Evolutionary conservation across 768 basidiomycete genomes (phyloP).

Genomic region (Pulveroboletus ravenelii): DNA sequence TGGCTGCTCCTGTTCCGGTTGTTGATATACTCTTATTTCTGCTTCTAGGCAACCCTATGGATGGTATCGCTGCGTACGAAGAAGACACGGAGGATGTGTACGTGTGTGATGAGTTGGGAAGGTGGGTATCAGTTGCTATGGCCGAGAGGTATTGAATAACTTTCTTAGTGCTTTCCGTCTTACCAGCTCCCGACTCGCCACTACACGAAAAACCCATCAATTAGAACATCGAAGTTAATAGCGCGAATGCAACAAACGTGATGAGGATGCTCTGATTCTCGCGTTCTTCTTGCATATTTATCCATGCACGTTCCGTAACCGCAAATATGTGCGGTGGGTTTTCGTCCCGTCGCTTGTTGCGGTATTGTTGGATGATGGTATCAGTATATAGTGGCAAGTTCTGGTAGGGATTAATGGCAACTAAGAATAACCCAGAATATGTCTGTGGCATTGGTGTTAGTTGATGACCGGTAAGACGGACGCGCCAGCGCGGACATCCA

Average conservation of each 20-base stretch:
- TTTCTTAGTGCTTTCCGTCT: constrained; percentile 99
- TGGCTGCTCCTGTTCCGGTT: constrained; percentile 38
- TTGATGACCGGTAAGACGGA: not conserved
- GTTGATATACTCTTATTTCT: constrained; percentile 50
- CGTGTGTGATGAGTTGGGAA: constrained; percentile 54
- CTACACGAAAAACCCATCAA: constrained; percentile 37
- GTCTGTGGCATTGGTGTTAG: constrained; percentile 50
- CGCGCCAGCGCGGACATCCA: not conserved
- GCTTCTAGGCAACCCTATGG: constrained; percentile 65
- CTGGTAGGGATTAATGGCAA: constrained; percentile 98
- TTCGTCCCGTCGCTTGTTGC: constrained; percentile 82
- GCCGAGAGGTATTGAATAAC: constrained; percentile 99
- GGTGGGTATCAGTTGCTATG: constrained; percentile 80
- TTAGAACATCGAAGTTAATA: constrained; percentile 1
- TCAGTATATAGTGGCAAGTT: constrained; percentile 87
- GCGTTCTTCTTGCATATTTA: constrained; percentile 95
- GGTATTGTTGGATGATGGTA: constrained; percentile 84
- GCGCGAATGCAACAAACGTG: constrained; percentile 57
- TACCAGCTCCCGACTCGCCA: constrained; percentile 98
- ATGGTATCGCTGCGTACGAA: constrained; percentile 53
- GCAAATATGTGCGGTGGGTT: constrained; percentile 97
- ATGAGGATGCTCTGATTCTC: constrained; percentile 98
- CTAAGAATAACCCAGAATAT: constrained; percentile 94
- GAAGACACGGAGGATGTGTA: constrained; percentile 59
- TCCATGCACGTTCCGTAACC: constrained; percentile 96